Conservation (phyloP, 768 basidiomycete species). For the Tulasnella sp. region DNA sequence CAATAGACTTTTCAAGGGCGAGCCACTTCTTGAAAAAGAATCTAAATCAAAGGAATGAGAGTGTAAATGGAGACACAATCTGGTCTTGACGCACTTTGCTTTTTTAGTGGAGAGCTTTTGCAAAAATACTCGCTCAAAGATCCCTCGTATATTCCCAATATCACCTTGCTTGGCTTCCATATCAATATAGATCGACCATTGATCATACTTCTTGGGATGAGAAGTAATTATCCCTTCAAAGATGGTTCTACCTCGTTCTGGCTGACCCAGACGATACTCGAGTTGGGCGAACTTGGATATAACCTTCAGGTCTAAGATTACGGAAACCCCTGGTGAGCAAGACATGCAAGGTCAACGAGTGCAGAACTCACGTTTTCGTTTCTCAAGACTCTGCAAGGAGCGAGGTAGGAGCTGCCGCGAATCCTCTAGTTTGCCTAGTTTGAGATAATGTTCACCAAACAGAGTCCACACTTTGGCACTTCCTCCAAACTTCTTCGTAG, state of each 20-base stretch:
- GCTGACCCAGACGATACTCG: constrained; percentile 88
- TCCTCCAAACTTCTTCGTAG: constrained; percentile 86
- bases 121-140: constrained; percentile 75
- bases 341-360: background rate
- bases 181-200: constrained; percentile 95
- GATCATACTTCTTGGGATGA: constrained; percentile 86
- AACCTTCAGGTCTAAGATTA: constrained; percentile 76
- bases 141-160: constrained; percentile 61
- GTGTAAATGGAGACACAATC: constrained; percentile 14
- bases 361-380: constrained; percentile 68
- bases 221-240: constrained; percentile 95
- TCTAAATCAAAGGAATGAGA: constrained; percentile 30
- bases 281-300: constrained; percentile 90
- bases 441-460: constrained; percentile 73
- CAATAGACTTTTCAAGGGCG: constrained; percentile 69
- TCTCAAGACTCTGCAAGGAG: constrained; percentile 79
- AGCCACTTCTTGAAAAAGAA: constrained; percentile 98
- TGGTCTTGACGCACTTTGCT: constrained; percentile 63
- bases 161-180: constrained; percentile 78
- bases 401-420: constrained; percentile 79
- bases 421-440: constrained; percentile 56
- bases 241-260: constrained; percentile 88
- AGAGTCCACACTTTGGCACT: constrained; percentile 91
- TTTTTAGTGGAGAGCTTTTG: constrained; percentile 89
- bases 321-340: background rate